Conservation (phyloP, 1,284 basidiomycete species). For the Trichosporon inkin region DNA sequence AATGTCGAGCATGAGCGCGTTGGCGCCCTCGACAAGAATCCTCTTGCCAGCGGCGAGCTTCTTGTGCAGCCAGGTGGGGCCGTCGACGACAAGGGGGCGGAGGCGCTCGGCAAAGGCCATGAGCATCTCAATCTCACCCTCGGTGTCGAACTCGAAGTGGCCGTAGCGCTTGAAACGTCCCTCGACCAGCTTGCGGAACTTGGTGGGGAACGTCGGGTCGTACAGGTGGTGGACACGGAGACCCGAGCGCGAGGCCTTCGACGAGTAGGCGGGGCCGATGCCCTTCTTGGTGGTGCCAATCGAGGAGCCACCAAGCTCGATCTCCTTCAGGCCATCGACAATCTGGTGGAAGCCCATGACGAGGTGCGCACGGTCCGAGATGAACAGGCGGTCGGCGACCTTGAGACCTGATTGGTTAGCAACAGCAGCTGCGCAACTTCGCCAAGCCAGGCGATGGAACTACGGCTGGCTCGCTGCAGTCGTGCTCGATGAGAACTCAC, state of each 20-base stretch:
- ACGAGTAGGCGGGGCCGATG: slow-evolving; percentile 97
- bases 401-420: slow-evolving; percentile 63
- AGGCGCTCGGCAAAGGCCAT: slow-evolving; percentile 83
- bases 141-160: slow-evolving; percentile 96
- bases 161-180: slow-evolving; percentile 98
- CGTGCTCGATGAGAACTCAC: slow-evolving; percentile 51
- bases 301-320: slow-evolving; percentile 87
- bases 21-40: slow-evolving; percentile 92
- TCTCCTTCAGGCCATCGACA: slow-evolving; percentile 96
- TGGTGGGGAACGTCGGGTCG: slow-evolving; percentile 79
- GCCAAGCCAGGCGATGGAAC: background rate
- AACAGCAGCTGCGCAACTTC: background rate
- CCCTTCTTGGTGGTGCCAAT: slow-evolving; percentile 98
- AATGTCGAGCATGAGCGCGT: slow-evolving; percentile 96
- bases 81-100: slow-evolving; percentile 70
- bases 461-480: background rate
- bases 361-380: slow-evolving; percentile 93
- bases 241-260: slow-evolving; percentile 93
- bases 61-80: slow-evolving; percentile 26
- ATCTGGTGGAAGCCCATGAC: slow-evolving; percentile 99
- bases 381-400: slow-evolving; percentile 78
- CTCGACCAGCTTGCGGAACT: slow-evolving; percentile 94
- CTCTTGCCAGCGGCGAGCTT: slow-evolving; percentile 68
- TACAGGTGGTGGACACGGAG: slow-evolving; percentile 95
- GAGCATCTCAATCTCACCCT: slow-evolving; percentile 90